These are phyloP conservation scores for Clonostachys rhizophaga DNA, from an alignment of 2,329 filamentous ascomycete species.

Conservation along the genomic window DNA sequence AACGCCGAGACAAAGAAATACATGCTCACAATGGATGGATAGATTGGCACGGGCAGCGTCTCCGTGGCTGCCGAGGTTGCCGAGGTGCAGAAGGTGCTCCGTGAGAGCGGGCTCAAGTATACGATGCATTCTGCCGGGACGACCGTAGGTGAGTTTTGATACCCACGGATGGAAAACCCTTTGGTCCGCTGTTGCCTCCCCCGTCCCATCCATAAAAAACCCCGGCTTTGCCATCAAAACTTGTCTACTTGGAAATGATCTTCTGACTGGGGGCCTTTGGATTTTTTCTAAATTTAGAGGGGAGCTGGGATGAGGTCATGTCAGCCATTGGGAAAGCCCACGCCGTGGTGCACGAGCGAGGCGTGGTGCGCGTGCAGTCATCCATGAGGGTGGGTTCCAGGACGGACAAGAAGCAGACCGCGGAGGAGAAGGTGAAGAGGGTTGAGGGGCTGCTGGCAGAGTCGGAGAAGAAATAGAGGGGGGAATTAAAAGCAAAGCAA, in stretches of 20 bases:
- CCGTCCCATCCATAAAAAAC: too few relatives aligned
- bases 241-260: too few relatives aligned
- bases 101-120: constrained; percentile 75
- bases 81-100: constrained; percentile 79
- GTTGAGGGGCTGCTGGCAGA: constrained; percentile 45
- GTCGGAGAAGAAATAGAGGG: not conserved
- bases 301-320: constrained; percentile 86
- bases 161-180: too few relatives aligned
- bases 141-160: constrained; percentile 62
- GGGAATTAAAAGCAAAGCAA: too few relatives aligned
- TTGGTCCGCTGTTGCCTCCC: too few relatives aligned
- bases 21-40: not conserved
- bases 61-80: constrained; percentile 83
- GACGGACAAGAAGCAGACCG: constrained; percentile 81
- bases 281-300: constrained; percentile 55
- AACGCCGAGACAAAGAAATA: not conserved
- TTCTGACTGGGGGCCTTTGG: too few relatives aligned
- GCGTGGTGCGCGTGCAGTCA: constrained; percentile 79
- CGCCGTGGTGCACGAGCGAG: constrained; percentile 67
- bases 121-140: constrained; percentile 93
- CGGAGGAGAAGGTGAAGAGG: constrained; percentile 72
- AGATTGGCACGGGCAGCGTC: constrained; percentile 75
- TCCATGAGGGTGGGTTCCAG: constrained; percentile 84
- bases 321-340: constrained; percentile 82
- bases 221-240: too few relatives aligned